These are phyloP conservation scores for Hibiscus trionum DNA, from an alignment of 345 rosid species.

Conservation along the genomic window DNA sequence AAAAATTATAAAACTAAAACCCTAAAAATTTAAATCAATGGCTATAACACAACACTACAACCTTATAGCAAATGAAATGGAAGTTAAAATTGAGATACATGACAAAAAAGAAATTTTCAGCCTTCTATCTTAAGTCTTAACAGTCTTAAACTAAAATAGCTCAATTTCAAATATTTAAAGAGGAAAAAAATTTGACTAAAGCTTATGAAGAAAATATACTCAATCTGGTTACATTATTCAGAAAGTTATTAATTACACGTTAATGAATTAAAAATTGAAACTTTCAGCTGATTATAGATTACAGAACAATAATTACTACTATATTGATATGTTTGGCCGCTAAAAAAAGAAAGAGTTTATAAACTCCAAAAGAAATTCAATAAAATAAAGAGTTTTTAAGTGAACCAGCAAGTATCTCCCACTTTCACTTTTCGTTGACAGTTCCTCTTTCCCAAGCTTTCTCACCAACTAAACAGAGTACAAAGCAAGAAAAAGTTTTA, in stretches of 20 bases:
- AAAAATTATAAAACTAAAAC: too few relatives aligned
- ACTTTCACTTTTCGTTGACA: background rate
- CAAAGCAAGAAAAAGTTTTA: background rate
- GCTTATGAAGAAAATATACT: background rate
- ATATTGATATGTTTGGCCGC: conserved; percentile 4
- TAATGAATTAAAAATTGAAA: background rate
- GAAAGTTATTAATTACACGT: background rate
- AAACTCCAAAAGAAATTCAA: background rate
- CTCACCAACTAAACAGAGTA: conserved; percentile 16
- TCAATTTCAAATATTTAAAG: background rate
- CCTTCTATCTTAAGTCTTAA: conserved; percentile 15
- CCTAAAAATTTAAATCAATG: too few relatives aligned
- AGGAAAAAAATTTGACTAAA: background rate
- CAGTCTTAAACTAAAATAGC: background rate
- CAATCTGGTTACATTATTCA: conserved; percentile 3
- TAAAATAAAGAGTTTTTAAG: conserved; percentile 7
- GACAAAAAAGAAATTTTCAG: background rate
- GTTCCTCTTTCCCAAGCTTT: conserved; percentile 5
- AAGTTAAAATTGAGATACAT: conserved; percentile 15
- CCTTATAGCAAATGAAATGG: conserved; percentile 4
- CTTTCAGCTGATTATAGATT: background rate
- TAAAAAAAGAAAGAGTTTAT: background rate
- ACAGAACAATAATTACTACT: background rate
- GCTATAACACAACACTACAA: too few relatives aligned
- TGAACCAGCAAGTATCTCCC: background rate